These are phyloP conservation scores for grape (Vitis vinifera) DNA, from an alignment of 164 flowering plant genomes.

Conservation along the genomic window ASM3070453v1 NC_081809.1:1950501-1951000, in stretches of 20 bases:
- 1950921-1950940: slow-evolving; percentile 56
- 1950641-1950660: too few relatives aligned
- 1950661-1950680: too few relatives aligned
- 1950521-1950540: neutral
- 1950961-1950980: slow-evolving; percentile 90
- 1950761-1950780: slow-evolving; percentile 66
- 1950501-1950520: slow-evolving; percentile 22
- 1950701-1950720: too few relatives aligned
- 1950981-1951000: slow-evolving; percentile 80
- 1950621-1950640: too few relatives aligned
- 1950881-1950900: too few relatives aligned
- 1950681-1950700: too few relatives aligned
- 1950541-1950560: too few relatives aligned
- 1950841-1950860: slow-evolving; percentile 26
- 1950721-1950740: too few relatives aligned
- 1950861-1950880: neutral
- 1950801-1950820: slow-evolving; percentile 83
- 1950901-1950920: slow-evolving; percentile 1
- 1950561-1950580: too few relatives aligned
- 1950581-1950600: too few relatives aligned
- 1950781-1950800: slow-evolving; percentile 77
- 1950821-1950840: slow-evolving; percentile 81
- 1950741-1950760: too few relatives aligned
- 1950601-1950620: too few relatives aligned
- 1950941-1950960: slow-evolving; percentile 67